phyloP scores from a whole-genome alignment of 2,329 filamentous ascomycete species.

The Thelonectria olida region DNA sequence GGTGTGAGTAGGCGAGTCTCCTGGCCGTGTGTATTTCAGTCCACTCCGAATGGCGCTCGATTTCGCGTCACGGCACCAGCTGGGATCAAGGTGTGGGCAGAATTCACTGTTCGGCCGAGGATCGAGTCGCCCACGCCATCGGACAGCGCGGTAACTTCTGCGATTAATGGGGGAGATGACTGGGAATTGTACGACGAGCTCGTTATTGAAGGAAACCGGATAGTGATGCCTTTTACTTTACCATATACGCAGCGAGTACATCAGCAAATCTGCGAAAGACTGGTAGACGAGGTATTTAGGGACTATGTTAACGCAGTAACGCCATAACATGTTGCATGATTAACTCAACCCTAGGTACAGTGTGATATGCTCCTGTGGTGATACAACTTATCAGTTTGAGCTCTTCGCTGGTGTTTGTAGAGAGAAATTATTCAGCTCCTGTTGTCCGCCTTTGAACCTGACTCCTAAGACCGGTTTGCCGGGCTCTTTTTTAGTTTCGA shows the following conservation, averaged over 20 bases:
- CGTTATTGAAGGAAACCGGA: background rate
- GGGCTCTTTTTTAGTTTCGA: too few relatives aligned
- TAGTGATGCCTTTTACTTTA: slow-evolving; percentile 8
- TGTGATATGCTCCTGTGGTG: too few relatives aligned
- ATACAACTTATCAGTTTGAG: too few relatives aligned
- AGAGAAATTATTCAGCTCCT: too few relatives aligned
- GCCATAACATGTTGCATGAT: too few relatives aligned
- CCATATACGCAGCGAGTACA: slow-evolving; percentile 10
- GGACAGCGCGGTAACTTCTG: background rate
- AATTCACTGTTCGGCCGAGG: slow-evolving; percentile 9
- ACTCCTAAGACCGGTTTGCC: too few relatives aligned
- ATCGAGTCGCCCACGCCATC: too few relatives aligned
- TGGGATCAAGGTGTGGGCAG: slow-evolving; percentile 7
- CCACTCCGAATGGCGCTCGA: slow-evolving; percentile 8
- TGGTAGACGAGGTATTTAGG: slow-evolving; percentile 1
- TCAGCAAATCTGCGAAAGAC: background rate
- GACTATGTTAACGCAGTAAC: too few relatives aligned
- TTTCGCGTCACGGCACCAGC: slow-evolving; percentile 14
- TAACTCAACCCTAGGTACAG: too few relatives aligned
- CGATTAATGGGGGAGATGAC: background rate
- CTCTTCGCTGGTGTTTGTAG: too few relatives aligned
- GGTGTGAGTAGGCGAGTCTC: slow-evolving; percentile 3
- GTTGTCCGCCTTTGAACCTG: too few relatives aligned
- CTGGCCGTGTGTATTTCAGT: slow-evolving; percentile 7
- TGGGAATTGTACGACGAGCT: slow-evolving; percentile 13